Base-by-base conservation (phyloP, 2,329 filamentous ascomycete genomes). In the Elsinoe arachidis region DNA sequence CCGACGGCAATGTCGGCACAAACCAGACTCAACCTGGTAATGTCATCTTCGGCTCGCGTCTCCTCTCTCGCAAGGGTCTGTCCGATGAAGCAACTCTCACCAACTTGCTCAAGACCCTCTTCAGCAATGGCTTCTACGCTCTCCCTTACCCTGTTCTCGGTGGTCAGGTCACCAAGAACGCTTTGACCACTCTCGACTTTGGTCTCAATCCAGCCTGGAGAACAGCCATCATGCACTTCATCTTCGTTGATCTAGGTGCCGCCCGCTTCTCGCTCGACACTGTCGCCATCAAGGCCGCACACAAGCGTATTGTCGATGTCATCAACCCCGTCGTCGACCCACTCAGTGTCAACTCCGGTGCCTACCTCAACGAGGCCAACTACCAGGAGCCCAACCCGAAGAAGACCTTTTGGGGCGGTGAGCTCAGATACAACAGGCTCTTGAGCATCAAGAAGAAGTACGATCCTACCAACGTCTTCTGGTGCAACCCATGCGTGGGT, bases 401-500 rank as follows among this genome's bases (percentile, higher is more conserved):
- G 63, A 52, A 68, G 30, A 67, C 68, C 1, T 77, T 75, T 61
- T 77, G 72, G 60, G 74, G 75, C 4, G 58, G 55, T 3, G 76
- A 74, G 59, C 49, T 53, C 14, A 19, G 49, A 9, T 76, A 76
- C 52, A 60, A 60, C 1, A 64, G 59, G 1, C 63, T 76, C 21
- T 61, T 67, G 3, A 7, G 60, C 6, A 64, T 77, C 26, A 76
- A 77, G 68, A 60, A 64, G 9, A 70, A 72, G 56, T 75, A 71
- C 61, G 74, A 77, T 60, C 73, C 73, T 6, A 4, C 67, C 0
- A 65, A 67, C 39, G 61, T 74, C 47, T 74, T 76, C 61, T 75
- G 35, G 34, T 55, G 53, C 37, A 55, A 43, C 53, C 53, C 53
- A 33, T 55, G 53, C 23, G 38, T 55, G 6, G 39, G 39, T 10